These are phyloP conservation scores for Fraxinus cuspidata DNA, from an alignment of 257 asterid genomes.

Conservation along the genomic window DNA sequence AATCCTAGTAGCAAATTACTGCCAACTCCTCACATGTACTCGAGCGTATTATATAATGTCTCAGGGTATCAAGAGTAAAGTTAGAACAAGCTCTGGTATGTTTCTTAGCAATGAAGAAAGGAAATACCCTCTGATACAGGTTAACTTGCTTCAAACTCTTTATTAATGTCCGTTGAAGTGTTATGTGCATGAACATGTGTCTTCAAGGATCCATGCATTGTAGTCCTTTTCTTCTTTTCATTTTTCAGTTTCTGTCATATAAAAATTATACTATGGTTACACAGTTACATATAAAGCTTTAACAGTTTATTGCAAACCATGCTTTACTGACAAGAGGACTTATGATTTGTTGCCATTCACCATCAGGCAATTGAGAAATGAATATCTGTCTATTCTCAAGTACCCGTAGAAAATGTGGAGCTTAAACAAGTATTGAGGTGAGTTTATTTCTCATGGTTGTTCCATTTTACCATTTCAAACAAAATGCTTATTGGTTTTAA, in stretches of 20 bases:
- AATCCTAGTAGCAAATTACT: conserved; percentile 7
- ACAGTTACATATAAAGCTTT: neutral
- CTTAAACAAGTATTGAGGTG: conserved; percentile 82
- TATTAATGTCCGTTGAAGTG: neutral
- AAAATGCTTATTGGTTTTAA: conserved; percentile 35
- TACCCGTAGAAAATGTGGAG: conserved; percentile 86
- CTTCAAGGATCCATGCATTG: neutral
- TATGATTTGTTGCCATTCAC: conserved; percentile 10
- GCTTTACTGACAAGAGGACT: conserved; percentile 24
- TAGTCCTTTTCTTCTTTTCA: neutral
- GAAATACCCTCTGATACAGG: conserved; percentile 72
- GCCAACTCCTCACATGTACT: conserved; percentile 14
- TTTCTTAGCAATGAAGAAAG: conserved; percentile 67
- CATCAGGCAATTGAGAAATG: conserved; percentile 82
- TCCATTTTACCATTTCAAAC: conserved; percentile 27
- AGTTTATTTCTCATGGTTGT: conserved; percentile 27
- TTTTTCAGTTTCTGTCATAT: neutral
- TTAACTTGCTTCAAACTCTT: conserved; percentile 22
- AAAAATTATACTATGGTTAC: conserved; percentile 2
- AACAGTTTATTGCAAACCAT: conserved; percentile 7
- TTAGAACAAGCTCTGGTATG: conserved; percentile 89
- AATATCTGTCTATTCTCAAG: conserved; percentile 77
- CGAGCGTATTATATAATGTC: conserved; percentile 15
- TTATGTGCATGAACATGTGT: neutral
- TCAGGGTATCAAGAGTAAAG: conserved; percentile 73